Conservation (phyloP, 306 rosid genomes). For the Potentilla sterilis region DNA sequence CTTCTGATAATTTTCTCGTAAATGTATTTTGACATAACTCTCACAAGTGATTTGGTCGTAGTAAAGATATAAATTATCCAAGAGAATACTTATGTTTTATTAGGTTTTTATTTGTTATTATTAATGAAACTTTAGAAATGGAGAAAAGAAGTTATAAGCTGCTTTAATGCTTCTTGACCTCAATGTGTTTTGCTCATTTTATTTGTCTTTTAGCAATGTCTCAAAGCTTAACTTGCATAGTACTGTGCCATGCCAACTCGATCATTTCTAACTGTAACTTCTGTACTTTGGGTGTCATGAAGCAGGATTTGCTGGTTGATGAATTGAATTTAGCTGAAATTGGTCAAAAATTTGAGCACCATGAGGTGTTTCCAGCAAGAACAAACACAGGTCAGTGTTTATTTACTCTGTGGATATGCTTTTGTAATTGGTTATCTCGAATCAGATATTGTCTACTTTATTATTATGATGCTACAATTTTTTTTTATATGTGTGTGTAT, state of each 20-base stretch:
- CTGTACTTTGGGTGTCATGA: conserved; percentile 21
- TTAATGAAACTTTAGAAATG: background rate
- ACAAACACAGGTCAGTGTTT: conserved; percentile 76
- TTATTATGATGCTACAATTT: background rate
- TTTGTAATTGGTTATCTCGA: background rate
- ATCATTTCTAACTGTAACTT: conserved; percentile 8
- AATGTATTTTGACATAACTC: background rate
- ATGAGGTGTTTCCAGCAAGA: conserved; percentile 86
- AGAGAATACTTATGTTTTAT: background rate
- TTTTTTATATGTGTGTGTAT: background rate
- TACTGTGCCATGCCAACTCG: background rate
- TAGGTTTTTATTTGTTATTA: background rate
- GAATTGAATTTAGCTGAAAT: conserved; percentile 75
- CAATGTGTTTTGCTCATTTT: background rate
- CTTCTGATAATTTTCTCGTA: background rate
- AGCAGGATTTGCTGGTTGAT: conserved; percentile 80
- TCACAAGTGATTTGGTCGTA: background rate
- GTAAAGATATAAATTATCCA: background rate
- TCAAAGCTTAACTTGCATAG: background rate
- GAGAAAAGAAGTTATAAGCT: background rate
- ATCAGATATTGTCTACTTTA: background rate
- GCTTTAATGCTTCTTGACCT: background rate
- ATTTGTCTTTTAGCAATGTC: background rate
- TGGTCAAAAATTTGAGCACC: conserved; percentile 91
- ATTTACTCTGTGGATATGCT: conserved; percentile 2